phyloP scores from a whole-genome alignment of 129 eudicot genomes.

The Chrysanthemum seticuspe region DNA sequence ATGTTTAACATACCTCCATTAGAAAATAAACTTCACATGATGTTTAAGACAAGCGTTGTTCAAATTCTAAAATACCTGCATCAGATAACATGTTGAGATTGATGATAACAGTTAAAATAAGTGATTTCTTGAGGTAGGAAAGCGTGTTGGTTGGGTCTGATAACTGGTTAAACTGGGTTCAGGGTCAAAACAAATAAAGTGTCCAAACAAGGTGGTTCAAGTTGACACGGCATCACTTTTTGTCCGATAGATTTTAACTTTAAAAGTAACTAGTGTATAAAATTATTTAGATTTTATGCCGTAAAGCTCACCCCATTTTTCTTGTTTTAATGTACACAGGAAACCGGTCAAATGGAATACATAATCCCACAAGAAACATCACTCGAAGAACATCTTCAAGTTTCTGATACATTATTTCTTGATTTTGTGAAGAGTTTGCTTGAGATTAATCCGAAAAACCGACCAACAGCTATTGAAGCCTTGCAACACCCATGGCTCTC shows the following conservation, averaged over 20 bases:
- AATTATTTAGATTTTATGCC: neutral
- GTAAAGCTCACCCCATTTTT: slow-evolving; percentile 1
- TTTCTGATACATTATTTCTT: slow-evolving; percentile 54
- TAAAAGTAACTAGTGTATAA: neutral
- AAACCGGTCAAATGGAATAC: slow-evolving; percentile 63
- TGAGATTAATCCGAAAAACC: slow-evolving; percentile 69
- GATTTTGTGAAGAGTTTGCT: slow-evolving; percentile 72
- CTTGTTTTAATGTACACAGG: slow-evolving; percentile 41
- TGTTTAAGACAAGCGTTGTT: neutral
- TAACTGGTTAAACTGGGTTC: neutral
- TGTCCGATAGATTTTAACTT: neutral
- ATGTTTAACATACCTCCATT: too few species aligned
- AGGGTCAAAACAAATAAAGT: neutral
- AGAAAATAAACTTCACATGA: neutral
- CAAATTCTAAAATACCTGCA: neutral
- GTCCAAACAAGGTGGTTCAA: slow-evolving; percentile 3
- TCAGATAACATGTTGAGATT: too few species aligned
- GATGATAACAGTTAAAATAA: neutral
- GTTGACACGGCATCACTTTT: neutral
- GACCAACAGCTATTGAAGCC: slow-evolving; percentile 89
- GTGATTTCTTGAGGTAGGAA: neutral
- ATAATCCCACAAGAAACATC: slow-evolving; percentile 71
- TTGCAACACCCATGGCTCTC: slow-evolving; percentile 93
- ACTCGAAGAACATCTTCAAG: slow-evolving; percentile 68
- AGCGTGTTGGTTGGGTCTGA: too few species aligned